Evolutionary conservation across 352 stramenopile genomes (phyloP).

Genomic region (Phytophthora macrochlamydospora): DNA sequence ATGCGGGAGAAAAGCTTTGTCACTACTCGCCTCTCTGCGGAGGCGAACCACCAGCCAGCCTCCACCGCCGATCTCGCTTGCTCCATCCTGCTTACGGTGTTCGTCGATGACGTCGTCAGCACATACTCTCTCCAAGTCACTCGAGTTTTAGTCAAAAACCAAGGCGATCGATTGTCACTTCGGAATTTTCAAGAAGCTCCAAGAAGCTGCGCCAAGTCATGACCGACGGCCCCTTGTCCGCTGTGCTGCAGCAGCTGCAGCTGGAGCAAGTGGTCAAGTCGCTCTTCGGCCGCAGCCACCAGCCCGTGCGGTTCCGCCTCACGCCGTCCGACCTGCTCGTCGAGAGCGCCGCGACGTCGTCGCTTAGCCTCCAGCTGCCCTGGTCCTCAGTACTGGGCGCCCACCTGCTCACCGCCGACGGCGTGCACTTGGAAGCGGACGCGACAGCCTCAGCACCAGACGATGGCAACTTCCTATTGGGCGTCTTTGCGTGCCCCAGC

Average conservation of each 20-base stretch:
- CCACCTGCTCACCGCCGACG: slow-evolving; percentile 53
- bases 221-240: slow-evolving; percentile 2
- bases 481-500: slow-evolving; percentile 50
- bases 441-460: slow-evolving; percentile 12
- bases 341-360: slow-evolving; percentile 7
- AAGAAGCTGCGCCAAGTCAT: slow-evolving; percentile 3
- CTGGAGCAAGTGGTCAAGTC: slow-evolving; percentile 39
- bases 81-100: too few relatives aligned
- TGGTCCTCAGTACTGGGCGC: slow-evolving; percentile 63
- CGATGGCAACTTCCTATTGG: slow-evolving; percentile 42
- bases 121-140: too few relatives aligned
- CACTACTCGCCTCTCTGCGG: too few relatives aligned
- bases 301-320: slow-evolving; percentile 28
- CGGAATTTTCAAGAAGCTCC: neutral
- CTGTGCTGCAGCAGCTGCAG: slow-evolving; percentile 30
- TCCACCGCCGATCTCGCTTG: too few relatives aligned
- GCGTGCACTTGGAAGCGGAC: slow-evolving; percentile 37
- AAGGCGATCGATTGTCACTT: neutral
- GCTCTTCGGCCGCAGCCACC: slow-evolving; percentile 29
- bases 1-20: too few relatives aligned
- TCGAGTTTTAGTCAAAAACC: neutral
- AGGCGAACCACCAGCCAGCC: too few relatives aligned
- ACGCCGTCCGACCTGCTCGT: slow-evolving; percentile 27
- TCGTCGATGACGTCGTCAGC: too few relatives aligned
- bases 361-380: slow-evolving; percentile 25